A percentile compares a stretch with the other conserved stretches of the same genome.
These are phyloP conservation scores for Umbilicus rupestris DNA, from an alignment of 164 flowering plant species.

Conservation along the genomic window DNA sequence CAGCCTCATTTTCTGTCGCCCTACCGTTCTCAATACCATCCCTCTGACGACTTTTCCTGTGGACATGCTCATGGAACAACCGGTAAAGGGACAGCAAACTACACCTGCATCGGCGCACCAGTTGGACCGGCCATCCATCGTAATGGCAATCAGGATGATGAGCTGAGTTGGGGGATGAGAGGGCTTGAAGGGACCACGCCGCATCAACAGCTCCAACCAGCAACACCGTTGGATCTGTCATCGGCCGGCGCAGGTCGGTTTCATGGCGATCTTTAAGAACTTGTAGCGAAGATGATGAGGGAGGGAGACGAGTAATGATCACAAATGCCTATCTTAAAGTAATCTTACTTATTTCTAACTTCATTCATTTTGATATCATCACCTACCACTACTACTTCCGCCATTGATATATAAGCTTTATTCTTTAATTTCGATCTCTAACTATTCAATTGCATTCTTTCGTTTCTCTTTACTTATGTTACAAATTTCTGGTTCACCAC, in stretches of 20 bases:
- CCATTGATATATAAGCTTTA: too few relatives aligned
- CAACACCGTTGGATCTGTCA: slow-evolving; percentile 18
- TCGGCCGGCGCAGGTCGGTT: slow-evolving; percentile 37
- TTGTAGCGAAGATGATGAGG: background rate
- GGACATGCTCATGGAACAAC: slow-evolving; percentile 35
- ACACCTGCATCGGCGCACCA: slow-evolving; percentile 75
- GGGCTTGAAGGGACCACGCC: slow-evolving; percentile 20
- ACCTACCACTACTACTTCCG: too few relatives aligned
- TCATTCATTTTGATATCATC: too few relatives aligned
- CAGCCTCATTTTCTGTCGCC: slow-evolving; percentile 27
- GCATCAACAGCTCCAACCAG: slow-evolving; percentile 18
- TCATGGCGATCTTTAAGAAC: slow-evolving; percentile 29
- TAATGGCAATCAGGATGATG: slow-evolving; percentile 7
- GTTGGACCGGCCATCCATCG: slow-evolving; percentile 24
- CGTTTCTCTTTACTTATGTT: too few relatives aligned
- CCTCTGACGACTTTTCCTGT: slow-evolving; percentile 38
- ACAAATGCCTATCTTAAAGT: too few relatives aligned
- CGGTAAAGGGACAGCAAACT: slow-evolving; percentile 20
- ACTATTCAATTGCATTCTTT: too few relatives aligned
- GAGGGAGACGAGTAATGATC: background rate
- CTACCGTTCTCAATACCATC: slow-evolving; percentile 29
- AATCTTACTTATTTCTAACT: too few relatives aligned
- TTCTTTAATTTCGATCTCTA: too few relatives aligned
- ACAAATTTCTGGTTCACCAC: too few relatives aligned
- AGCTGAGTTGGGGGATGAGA: slow-evolving; percentile 20